Evolutionary conservation across 352 stramenopile species (phyloP), one percentile per base, ranked within the genome.

Genomic region (Globisporangium apiculatum): DNA sequence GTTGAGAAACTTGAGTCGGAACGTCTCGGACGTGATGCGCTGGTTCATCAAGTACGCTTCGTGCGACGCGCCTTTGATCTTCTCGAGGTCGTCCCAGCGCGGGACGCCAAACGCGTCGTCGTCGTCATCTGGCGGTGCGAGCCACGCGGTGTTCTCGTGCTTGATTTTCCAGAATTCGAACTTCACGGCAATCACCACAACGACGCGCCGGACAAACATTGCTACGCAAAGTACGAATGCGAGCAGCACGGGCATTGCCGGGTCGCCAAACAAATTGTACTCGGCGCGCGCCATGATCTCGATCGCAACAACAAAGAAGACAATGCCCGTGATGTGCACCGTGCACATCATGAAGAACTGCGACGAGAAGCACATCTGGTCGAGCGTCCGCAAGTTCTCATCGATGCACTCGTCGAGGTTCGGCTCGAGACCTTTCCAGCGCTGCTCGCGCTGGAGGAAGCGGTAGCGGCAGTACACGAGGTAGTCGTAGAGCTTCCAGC

Each of bases 301-400:
- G 55, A 98, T 90, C 1, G 90, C 92, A 15, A 99, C 65, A 1
- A 98, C 79, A 59, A 98, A 95, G 62, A 97, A 98, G 6, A 99
- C 77, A 31, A 99, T 97, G 12, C 89, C 93, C 35, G 95, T 97
- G 54, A 95, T 87, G 62, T 98, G 91, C 46, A 94, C 68, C 31
- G 73, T 98, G 66, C 94, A 95, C 87, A 99, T 97, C 82, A 99
- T 96, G 73, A 98, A 99, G 65, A 97, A 98, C 69, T 99, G 96
- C 48, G 86, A 97, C 50, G 89, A 98, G 61, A 99, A 99, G 64
- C 96, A 99, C 82, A 98, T 96, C 66, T 98, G 92, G 62, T 99
- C 95, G 24, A 98, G 76, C 14, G 92, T 98, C 54, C 94, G 87
- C 53, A 98, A 61, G 60, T 86, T 93, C 68, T 98, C 91, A 5